Evolutionary conservation across 2,329 filamentous ascomycete genomes (phyloP), one percentile per base, ranked within the genome.

Genomic region (Fusarium sp.): DNA sequence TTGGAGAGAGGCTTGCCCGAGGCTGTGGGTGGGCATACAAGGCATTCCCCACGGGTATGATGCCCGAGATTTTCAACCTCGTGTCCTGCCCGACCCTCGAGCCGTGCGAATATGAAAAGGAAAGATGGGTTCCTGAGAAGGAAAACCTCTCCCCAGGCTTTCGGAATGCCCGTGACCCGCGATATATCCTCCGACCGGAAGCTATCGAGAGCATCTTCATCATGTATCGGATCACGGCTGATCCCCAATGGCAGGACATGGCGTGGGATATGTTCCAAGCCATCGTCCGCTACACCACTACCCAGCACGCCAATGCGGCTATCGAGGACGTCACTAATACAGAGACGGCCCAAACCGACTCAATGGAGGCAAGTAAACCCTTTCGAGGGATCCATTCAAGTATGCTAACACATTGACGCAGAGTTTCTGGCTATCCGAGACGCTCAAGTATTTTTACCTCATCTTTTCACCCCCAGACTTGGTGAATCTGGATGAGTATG

Each of bases 391-490:
- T 5, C 24, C 1, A 6, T 2, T 2, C 9, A 7, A 2, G 31
- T n/a, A 51, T 42, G 33, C 6, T 67, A 20, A 69, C 69, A 31
- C 17, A 14, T 2, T 1, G 9, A 12, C 33, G 6, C 87, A 94
- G 84, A 92, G 89, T 69, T 94, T 93, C 76, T 94, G 92, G 91
- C 83, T 92, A 76, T 90, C 90, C 0, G 92, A 94, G 83, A 94
- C 92, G 16, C 81, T 94, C 67, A 94, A 94, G 81, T 94, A 94
- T 72, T 93, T 93, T 64, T 94, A 92, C 74, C 80, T 94, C 58
- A 87, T 94, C 33, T 94, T 94, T 73, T 90, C 88, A 29, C 87
- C 92, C 16, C 88, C 90, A 0, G 86, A 88, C 17, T 76, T 91
- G 33, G 84, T 93, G 46, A 92, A 87, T 76, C 80, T 94, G 77